phyloP scores from a whole-genome alignment of 2,329 filamentous ascomycete species.

The Fusarium sp. region DNA sequence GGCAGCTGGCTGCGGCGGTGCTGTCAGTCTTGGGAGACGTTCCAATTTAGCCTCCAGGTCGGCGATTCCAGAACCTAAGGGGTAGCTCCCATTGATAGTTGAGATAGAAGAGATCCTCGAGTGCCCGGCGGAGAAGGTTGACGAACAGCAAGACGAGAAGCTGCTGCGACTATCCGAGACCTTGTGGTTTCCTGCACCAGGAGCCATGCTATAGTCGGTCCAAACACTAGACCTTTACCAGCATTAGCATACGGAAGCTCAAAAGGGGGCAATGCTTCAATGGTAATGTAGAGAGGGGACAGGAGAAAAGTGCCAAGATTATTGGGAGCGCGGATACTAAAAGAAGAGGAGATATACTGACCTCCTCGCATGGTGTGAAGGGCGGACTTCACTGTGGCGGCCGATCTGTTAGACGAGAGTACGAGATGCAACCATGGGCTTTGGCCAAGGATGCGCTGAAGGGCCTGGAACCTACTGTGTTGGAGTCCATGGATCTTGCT shows the following conservation, averaged over 20 bases:
- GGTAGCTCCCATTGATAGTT: constrained; percentile 59
- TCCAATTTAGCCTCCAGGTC: constrained; percentile 56
- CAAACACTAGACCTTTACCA: constrained; percentile 37
- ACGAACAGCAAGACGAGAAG: constrained; percentile 62
- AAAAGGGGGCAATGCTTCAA: neutral
- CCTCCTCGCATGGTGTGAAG: constrained; percentile 39
- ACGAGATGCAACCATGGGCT: neutral
- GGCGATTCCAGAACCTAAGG: constrained; percentile 49
- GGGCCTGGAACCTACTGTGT: constrained; percentile 33
- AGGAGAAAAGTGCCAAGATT: neutral
- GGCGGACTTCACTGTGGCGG: constrained; percentile 29
- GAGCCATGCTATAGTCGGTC: constrained; percentile 34
- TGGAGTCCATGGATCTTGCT: constrained; percentile 35
- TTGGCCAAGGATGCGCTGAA: neutral
- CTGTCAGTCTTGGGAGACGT: constrained; percentile 40
- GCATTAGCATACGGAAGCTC: constrained; percentile 20
- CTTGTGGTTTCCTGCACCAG: constrained; percentile 41
- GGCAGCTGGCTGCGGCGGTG: constrained; percentile 19
- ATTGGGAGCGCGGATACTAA: neutral
- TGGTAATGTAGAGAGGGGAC: neutral
- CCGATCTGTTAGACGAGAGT: constrained; percentile 17
- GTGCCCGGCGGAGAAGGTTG: constrained; percentile 60
- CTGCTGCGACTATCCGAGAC: constrained; percentile 65
- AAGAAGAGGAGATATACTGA: constrained; percentile 17
- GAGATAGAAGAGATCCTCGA: constrained; percentile 68